Conservation (phyloP, 306 rosid genomes). For the Astragalus glycyphyllos region DNA sequence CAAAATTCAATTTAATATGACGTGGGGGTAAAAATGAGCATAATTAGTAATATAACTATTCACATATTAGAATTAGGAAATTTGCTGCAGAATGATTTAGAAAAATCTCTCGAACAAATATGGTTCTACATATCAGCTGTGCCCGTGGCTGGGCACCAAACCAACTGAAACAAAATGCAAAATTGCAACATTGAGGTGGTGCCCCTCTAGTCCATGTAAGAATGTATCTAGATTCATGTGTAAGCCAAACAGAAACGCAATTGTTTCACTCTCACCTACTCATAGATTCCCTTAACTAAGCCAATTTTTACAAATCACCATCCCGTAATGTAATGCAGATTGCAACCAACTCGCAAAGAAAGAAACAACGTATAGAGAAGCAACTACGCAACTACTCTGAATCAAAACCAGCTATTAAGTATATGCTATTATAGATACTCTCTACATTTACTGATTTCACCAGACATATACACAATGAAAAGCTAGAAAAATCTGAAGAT, state of each 20-base stretch:
- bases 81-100: not conserved
- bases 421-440: not conserved
- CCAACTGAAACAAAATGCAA: not conserved
- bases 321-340: not conserved
- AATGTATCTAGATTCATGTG: conserved; percentile 4
- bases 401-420: conserved; percentile 1
- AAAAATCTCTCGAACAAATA: not conserved
- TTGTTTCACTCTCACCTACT: not conserved
- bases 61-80: too few species aligned
- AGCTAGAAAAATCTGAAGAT: not conserved
- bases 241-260: not conserved
- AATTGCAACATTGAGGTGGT: not conserved
- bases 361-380: not conserved
- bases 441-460: conserved; percentile 7
- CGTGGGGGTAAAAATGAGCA: not conserved
- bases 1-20: not conserved
- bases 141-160: not conserved
- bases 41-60: too few species aligned
- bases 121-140: not conserved
- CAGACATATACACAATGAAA: not conserved
- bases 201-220: not conserved
- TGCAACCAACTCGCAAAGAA: not conserved
- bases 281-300: not conserved
- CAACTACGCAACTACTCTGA: not conserved
- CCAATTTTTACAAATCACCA: not conserved